phyloP scores from a whole-genome alignment of 2,329 filamentous ascomycete species.

The Alternaria sp. region DNA sequence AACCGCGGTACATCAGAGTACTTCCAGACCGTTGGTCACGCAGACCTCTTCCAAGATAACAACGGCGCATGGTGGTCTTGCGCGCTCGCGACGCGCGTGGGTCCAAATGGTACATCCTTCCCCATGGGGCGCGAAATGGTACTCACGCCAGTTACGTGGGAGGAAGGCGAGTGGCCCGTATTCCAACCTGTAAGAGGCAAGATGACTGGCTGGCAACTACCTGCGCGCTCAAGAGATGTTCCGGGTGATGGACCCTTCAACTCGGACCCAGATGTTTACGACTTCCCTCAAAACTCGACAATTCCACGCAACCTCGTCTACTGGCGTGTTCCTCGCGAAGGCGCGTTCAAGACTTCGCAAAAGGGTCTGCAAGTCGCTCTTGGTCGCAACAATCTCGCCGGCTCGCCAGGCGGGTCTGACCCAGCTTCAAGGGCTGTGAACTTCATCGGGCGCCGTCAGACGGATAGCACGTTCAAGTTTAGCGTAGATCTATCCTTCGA shows the following conservation, averaged over 20 bases:
- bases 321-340: constrained; percentile 50
- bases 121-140: constrained; percentile 41
- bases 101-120: constrained; percentile 11
- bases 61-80: constrained; percentile 33
- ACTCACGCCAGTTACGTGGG: constrained; percentile 33
- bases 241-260: constrained; percentile 50
- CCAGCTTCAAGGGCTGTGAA: constrained; percentile 55
- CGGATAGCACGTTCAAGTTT: constrained; percentile 60
- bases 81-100: constrained; percentile 33
- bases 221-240: constrained; percentile 40
- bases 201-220: constrained; percentile 53
- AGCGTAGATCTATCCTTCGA: constrained; percentile 52
- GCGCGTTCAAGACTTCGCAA: constrained; percentile 2
- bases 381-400: constrained; percentile 60
- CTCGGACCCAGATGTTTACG: constrained; percentile 52
- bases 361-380: constrained; percentile 47
- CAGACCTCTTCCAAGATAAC: constrained; percentile 35
- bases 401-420: constrained; percentile 50
- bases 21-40: constrained; percentile 40
- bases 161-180: constrained; percentile 52
- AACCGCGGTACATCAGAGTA: constrained; percentile 44
- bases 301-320: constrained; percentile 60
- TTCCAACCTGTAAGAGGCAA: constrained; percentile 51
- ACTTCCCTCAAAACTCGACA: constrained; percentile 52
- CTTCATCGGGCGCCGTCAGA: constrained; percentile 60